Percentiles rank a stretch among this genome's conserved stretches.
Conservation (phyloP, 495 filamentous ascomycete species). For the Penicillium canescens region DNA sequence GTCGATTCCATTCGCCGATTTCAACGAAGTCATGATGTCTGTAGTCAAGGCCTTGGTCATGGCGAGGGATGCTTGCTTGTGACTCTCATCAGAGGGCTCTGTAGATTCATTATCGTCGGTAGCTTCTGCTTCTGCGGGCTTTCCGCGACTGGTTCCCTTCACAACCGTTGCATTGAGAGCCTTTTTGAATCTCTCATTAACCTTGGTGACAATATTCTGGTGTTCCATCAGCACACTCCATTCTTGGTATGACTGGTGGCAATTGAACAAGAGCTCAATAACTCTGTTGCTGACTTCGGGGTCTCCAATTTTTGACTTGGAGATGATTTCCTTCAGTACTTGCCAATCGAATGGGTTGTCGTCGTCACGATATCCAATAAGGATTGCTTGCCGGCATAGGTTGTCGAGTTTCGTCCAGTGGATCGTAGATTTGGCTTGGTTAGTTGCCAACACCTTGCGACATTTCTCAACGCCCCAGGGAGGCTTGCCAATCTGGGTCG, state of each 20-base stretch:
- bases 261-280: no score
- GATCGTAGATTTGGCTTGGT: background rate
- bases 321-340: no score
- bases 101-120: background rate
- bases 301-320: no score
- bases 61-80: background rate
- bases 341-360: background rate
- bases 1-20: slow-evolving; percentile 26
- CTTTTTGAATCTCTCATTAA: background rate
- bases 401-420: background rate
- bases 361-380: background rate
- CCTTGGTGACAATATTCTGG: background rate
- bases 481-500: slow-evolving; percentile 16
- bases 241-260: no score
- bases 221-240: background rate
- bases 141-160: background rate
- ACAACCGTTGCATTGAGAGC: no score
- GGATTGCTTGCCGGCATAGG: background rate
- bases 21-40: background rate
- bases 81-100: background rate
- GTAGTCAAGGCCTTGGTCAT: slow-evolving; percentile 4
- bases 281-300: no score
- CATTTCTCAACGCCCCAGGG: slow-evolving; percentile 6
- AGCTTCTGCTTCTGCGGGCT: background rate
- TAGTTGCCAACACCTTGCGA: background rate